phyloP scores from a whole-genome alignment of 148 eudicot species.

The Silene conica region DNA sequence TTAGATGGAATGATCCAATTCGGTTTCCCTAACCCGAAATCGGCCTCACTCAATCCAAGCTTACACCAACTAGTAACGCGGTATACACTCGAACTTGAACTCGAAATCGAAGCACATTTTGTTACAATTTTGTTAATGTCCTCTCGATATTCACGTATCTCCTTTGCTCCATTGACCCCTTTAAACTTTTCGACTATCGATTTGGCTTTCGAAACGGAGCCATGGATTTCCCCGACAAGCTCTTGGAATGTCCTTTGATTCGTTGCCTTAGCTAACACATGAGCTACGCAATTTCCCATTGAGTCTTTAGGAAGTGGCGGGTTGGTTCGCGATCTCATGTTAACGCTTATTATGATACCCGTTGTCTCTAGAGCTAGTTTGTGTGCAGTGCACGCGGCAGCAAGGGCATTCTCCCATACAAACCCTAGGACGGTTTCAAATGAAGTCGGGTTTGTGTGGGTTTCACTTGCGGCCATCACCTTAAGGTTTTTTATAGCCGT shows the following conservation, averaged over 20 bases:
- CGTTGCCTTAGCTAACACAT: neutral
- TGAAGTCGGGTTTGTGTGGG: slow-evolving; percentile 4
- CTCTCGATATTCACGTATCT: neutral
- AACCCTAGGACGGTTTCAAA: slow-evolving; percentile 13
- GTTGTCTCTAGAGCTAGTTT: neutral
- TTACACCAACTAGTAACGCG: slow-evolving; percentile 18
- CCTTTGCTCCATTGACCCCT: slow-evolving; percentile 1
- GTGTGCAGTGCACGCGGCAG: neutral
- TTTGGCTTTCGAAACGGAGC: neutral
- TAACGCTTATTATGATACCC: neutral
- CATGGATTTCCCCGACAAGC: slow-evolving; percentile 13
- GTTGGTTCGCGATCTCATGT: slow-evolving; percentile 11
- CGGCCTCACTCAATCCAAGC: slow-evolving; percentile 12
- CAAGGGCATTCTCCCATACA: neutral
- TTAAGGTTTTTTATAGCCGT: slow-evolving; percentile 3
- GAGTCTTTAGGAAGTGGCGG: slow-evolving; percentile 3
- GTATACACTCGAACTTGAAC: too few relatives aligned
- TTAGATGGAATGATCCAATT: neutral
- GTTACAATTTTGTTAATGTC: too few relatives aligned
- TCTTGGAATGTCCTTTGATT: neutral
- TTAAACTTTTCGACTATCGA: neutral
- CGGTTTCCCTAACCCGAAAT: slow-evolving; percentile 20
- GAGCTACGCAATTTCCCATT: slow-evolving; percentile 9
- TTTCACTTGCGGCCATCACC: neutral
- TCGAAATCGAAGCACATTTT: too few relatives aligned